phyloP scores from a whole-genome alignment of 2,329 filamentous ascomycete genomes.

The Clarireedia monteithiana region DNA sequence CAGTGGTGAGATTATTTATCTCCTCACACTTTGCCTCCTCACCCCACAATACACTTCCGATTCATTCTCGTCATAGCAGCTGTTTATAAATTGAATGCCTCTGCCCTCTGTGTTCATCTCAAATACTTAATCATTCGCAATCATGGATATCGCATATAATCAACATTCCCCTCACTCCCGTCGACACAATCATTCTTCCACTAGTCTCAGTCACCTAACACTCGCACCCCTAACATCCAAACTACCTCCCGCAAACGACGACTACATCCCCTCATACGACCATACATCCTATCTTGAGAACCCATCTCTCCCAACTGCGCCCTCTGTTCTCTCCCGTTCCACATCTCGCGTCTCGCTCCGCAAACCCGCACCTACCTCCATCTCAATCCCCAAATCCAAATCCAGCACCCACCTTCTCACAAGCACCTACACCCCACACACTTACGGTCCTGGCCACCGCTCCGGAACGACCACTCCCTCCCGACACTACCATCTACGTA shows the following conservation, averaged over 20 bases:
- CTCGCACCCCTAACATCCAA: conserved; percentile 58
- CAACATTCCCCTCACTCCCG: conserved; percentile 50
- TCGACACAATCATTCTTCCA: conserved; percentile 50
- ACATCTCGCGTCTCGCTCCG: conserved; percentile 42
- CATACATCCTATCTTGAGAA: conserved; percentile 51
- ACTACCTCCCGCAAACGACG: conserved; percentile 48
- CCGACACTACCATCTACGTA: conserved; percentile 7
- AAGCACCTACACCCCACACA: conserved; percentile 3
- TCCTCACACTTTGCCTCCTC: background rate
- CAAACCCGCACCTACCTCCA: conserved; percentile 19
- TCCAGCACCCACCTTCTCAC: conserved; percentile 48
- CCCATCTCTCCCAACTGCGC: conserved; percentile 57
- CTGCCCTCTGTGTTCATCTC: background rate
- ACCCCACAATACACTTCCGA: conserved; percentile 1
- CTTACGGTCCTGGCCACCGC: conserved; percentile 18
- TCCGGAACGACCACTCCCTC: conserved; percentile 22
- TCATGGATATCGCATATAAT: conserved; percentile 54
- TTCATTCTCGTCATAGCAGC: background rate
- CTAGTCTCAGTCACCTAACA: conserved; percentile 51
- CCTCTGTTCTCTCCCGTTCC: conserved; percentile 52
- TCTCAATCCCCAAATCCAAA: conserved; percentile 49
- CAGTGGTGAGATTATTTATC: conserved; percentile 1
- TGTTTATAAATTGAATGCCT: background rate
- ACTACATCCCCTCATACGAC: conserved; percentile 34
- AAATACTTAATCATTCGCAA: background rate